Base-by-base conservation (phyloP, 2,329 filamentous ascomycete species). In the Colletotrichum shisoi region DNA sequence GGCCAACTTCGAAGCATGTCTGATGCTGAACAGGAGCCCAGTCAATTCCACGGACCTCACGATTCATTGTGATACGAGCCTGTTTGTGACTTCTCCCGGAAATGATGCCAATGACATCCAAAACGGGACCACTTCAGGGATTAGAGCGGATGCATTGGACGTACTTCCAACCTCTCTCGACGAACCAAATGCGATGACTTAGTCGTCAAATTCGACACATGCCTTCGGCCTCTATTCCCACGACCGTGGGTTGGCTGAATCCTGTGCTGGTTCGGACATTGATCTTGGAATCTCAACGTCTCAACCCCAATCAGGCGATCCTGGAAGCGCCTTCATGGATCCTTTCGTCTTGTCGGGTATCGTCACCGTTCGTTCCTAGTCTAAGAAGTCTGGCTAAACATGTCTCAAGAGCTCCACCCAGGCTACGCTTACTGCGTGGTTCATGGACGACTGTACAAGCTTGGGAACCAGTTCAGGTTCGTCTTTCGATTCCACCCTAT, bases 141-240 rank as follows among this genome's bases (percentile, higher is more conserved):
- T 21, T 7, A 17, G 19, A 7, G 4, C 1, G 13, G 11, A 17
- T 4, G 0, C 1, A 3, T 12, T 17, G 1, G 13, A 3, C 4
- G 9, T 1, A 2, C 11, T 9, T 3, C 8, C 27, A 11, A 17
- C 1, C 3, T 4, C 11, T 39, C 13, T n/a, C 17, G 31, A 37
- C 2, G 27, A 9, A 7, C 42, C 31, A 37, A 39, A 34, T 58
- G 42, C n/a, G 56, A 48, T 17, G 19, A 39, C 57, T 59, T 59
- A 59, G 57, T 59, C 40, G 44, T 40, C 21, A n/a, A 39, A 51
- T 19, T 40, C 12, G 15, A 24, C 57, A 42, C 45, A n/a, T 24
- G 45, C 5, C 15, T 31, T 45, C 19, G 45, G 44, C 57, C 34
- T 40, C 11, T n/a, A 39, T 48, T 21, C 57, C 31, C 19, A 37